A percentile compares a stretch with the other conserved stretches of the same genome.
Evolutionary conservation across 2,329 filamentous ascomycete species (phyloP).

Genomic region (Alternaria metachromatica): DNA sequence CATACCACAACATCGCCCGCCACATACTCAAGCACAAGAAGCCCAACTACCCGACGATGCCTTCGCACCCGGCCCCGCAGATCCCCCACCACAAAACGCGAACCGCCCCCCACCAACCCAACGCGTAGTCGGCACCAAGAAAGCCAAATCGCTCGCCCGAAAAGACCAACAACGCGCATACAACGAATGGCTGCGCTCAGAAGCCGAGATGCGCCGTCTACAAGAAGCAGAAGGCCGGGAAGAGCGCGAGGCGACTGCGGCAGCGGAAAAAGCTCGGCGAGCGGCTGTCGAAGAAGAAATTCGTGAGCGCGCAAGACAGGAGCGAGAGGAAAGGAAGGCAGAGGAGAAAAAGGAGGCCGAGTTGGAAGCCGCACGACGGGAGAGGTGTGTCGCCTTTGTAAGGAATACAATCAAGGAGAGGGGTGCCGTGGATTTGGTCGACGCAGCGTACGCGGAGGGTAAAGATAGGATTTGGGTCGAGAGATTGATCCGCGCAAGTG

Average conservation of each 20-base stretch:
- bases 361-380: constrained; percentile 38
- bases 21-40: background rate
- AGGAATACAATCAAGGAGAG: constrained; percentile 23
- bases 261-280: constrained; percentile 49
- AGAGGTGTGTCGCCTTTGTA: constrained; percentile 43
- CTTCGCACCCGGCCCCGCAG: constrained; percentile 40
- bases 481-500: constrained; percentile 50
- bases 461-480: constrained; percentile 54
- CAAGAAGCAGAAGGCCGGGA: constrained; percentile 52
- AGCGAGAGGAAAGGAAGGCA: constrained; percentile 50
- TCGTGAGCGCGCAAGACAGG: constrained; percentile 48
- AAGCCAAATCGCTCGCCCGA: constrained; percentile 56
- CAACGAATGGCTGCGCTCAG: constrained; percentile 58
- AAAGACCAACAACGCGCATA: constrained; percentile 54
- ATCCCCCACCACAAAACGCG: constrained; percentile 22
- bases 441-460: constrained; percentile 51
- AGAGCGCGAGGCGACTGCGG: constrained; percentile 53
- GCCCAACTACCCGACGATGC: constrained; percentile 18
- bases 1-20: background rate
- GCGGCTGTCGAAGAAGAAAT: constrained; percentile 53
- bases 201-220: constrained; percentile 55
- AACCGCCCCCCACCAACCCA: constrained; percentile 32
- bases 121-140: constrained; percentile 55
- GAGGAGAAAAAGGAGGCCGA: constrained; percentile 47
- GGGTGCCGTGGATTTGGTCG: constrained; percentile 46